A percentile compares a stretch with the other conserved stretches of the same genome.
These are phyloP conservation scores for Mycena latifolia DNA, from an alignment of 768 basidiomycete species.

Conservation along the genomic window DNA sequence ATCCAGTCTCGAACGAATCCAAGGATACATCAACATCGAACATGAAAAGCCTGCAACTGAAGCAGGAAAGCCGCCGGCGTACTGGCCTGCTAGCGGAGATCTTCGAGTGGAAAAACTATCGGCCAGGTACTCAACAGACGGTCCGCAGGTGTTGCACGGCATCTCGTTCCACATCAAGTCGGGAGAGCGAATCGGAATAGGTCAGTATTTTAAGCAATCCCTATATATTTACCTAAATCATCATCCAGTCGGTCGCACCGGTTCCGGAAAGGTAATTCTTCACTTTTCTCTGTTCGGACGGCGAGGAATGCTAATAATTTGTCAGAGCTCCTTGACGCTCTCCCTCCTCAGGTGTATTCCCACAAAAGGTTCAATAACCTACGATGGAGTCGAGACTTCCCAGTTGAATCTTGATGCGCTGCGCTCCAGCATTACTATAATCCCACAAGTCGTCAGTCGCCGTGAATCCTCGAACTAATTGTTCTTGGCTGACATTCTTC, in stretches of 20 bases:
- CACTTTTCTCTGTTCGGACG: background rate
- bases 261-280: constrained; percentile 57
- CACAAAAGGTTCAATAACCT: constrained; percentile 45
- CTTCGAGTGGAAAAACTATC: constrained; percentile 66
- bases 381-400: constrained; percentile 55
- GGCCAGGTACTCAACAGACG: constrained; percentile 66
- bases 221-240: background rate
- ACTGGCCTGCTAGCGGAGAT: constrained; percentile 74
- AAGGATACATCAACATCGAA: constrained; percentile 70
- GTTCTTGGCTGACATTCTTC: background rate
- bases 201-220: constrained; percentile 25
- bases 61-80: constrained; percentile 66
- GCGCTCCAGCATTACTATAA: constrained; percentile 60
- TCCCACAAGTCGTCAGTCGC: constrained; percentile 41
- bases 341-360: constrained; percentile 61
- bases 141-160: constrained; percentile 65
- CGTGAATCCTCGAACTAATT: background rate
- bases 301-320: background rate
- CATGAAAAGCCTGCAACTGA: constrained; percentile 59
- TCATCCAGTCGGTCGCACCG: constrained; percentile 58
- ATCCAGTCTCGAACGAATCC: constrained; percentile 73
- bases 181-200: constrained; percentile 68
- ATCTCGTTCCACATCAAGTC: constrained; percentile 64
- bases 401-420: constrained; percentile 58
- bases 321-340: constrained; percentile 66